Conservation (phyloP, 1,284 basidiomycete genomes). For the Fomitopsis palustris region DNA sequence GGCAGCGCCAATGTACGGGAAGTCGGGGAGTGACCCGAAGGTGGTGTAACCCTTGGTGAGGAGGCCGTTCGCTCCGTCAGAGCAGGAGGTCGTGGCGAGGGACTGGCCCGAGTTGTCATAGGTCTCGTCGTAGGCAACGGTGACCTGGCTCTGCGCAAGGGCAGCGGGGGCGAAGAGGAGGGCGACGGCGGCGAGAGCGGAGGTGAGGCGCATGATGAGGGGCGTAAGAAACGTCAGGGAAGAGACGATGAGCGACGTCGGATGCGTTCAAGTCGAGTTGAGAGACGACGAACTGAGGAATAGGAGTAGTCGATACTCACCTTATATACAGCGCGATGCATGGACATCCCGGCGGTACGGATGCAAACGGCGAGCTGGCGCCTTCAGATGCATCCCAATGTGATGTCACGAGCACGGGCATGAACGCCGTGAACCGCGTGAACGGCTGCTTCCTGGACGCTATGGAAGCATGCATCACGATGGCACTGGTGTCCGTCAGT, state of each 20-base stretch:
- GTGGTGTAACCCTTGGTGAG: constrained; percentile 40
- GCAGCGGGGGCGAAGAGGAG: constrained; percentile 18
- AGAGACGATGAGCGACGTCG: background rate
- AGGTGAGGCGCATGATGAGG: constrained; percentile 10
- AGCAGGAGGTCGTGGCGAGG: constrained; percentile 43
- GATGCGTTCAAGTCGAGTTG: background rate
- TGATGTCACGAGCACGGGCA: background rate
- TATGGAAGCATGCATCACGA: background rate
- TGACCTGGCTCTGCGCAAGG: constrained; percentile 17
- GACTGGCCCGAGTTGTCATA: constrained; percentile 38
- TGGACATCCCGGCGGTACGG: background rate
- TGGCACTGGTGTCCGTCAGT: background rate
- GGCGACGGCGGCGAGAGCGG: constrained; percentile 21
- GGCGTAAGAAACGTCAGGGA: background rate
- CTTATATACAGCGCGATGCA: background rate
- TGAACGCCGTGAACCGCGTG: background rate
- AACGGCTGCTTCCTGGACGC: background rate
- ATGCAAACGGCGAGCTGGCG: background rate
- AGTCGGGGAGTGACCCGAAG: constrained; percentile 43
- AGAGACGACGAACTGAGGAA: constrained; percentile 1
- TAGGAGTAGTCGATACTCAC: background rate
- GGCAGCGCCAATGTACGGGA: constrained; percentile 51
- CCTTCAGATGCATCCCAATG: background rate
- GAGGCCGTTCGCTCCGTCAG: constrained; percentile 43
- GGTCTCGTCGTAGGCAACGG: constrained; percentile 37